Conservation (phyloP, 371 early-diverging fungal species). For the Saksenaea vasiformis region DNA sequence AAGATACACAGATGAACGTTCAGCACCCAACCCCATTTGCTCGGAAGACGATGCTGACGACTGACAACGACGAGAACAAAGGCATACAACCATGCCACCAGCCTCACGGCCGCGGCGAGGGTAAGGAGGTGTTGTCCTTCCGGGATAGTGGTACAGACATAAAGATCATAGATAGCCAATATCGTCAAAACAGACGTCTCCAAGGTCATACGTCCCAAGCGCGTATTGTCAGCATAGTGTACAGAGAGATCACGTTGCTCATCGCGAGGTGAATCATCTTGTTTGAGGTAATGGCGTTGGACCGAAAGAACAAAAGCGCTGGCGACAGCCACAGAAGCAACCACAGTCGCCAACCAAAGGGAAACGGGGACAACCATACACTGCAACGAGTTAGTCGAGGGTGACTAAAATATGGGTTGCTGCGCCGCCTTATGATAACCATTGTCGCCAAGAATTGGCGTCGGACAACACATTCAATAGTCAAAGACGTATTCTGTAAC, state of each 20-base stretch:
- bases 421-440: too few species aligned
- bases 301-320: constrained; percentile 21
- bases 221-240: constrained; percentile 17
- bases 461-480: too few species aligned
- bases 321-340: neutral
- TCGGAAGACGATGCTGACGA: constrained; percentile 17
- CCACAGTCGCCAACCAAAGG: constrained; percentile 13
- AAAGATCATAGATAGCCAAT: constrained; percentile 10
- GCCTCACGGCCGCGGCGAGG: constrained; percentile 3
- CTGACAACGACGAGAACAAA: constrained; percentile 17
- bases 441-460: too few species aligned
- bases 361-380: neutral
- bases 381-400: neutral
- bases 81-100: constrained; percentile 24
- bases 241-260: constrained; percentile 20
- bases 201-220: constrained; percentile 16
- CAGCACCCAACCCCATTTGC: constrained; percentile 27
- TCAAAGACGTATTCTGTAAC: too few species aligned
- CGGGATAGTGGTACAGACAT: neutral
- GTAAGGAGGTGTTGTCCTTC: constrained; percentile 2
- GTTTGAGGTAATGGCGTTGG: constrained; percentile 10
- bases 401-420: too few species aligned
- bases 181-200: constrained; percentile 12
- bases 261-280: constrained; percentile 2
- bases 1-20: constrained; percentile 33